Evolutionary conservation across 768 basidiomycete genomes (phyloP).

Genomic region (Boletus rufocinnamomeus): DNA sequence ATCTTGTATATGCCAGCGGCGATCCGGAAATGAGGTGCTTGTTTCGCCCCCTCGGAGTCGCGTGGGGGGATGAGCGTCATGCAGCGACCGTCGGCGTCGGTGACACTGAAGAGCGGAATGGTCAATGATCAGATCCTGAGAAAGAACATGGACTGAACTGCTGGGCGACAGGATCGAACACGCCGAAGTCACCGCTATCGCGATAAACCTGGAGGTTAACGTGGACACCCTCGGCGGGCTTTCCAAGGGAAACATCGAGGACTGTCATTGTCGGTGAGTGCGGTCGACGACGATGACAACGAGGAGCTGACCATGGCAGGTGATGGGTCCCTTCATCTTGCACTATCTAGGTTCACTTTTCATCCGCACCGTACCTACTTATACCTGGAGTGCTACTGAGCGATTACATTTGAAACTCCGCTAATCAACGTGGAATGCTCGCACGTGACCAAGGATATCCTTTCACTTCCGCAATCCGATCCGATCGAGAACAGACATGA

Average conservation of each 20-base stretch:
- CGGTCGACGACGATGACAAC: neutral
- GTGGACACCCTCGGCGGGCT: conserved; percentile 70
- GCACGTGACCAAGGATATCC: conserved; percentile 7
- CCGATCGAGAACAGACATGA: conserved; percentile 33
- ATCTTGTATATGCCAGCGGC: conserved; percentile 70
- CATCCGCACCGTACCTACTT: too few species aligned
- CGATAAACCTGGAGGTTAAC: conserved; percentile 62
- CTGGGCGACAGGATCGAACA: conserved; percentile 56
- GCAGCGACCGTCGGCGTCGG: conserved; percentile 84
- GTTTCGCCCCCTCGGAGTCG: conserved; percentile 45
- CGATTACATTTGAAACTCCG: too few species aligned
- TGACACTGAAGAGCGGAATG: conserved; percentile 48
- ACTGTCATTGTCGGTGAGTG: conserved; percentile 46
- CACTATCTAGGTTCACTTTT: neutral
- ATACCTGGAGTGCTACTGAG: too few species aligned
- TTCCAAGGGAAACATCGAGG: conserved; percentile 82
- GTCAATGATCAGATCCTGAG: neutral
- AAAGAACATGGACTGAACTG: conserved; percentile 49
- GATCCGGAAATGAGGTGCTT: conserved; percentile 45
- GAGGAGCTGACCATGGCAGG: conserved; percentile 73
- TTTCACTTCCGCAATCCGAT: conserved; percentile 21
- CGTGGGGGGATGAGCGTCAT: conserved; percentile 65
- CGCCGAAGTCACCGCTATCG: conserved; percentile 38
- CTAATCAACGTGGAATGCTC: neutral
- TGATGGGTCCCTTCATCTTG: conserved; percentile 77